A percentile compares a stretch with the other conserved stretches of the same genome.
These are phyloP conservation scores for Exserohilum rostratum DNA, from an alignment of 2,329 filamentous ascomycete species.

Conservation along the genomic window DNA sequence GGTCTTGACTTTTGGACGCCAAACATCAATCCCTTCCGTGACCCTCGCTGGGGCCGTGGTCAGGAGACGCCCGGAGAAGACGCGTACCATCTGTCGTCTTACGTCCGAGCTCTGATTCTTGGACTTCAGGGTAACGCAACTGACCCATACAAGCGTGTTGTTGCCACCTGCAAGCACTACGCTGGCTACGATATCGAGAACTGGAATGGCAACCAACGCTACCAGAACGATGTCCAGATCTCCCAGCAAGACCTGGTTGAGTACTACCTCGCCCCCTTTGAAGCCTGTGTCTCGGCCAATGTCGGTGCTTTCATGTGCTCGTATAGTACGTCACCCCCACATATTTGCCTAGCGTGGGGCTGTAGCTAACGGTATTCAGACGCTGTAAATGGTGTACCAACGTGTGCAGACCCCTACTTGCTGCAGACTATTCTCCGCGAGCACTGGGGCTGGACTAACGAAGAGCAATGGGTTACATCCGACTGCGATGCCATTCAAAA, in stretches of 20 bases:
- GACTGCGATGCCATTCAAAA: constrained; percentile 70
- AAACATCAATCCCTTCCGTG: constrained; percentile 70
- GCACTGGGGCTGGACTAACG: constrained; percentile 67
- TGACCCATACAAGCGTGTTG: constrained; percentile 33
- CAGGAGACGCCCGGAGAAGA: constrained; percentile 65
- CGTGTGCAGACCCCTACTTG: constrained; percentile 68
- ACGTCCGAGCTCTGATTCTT: constrained; percentile 60
- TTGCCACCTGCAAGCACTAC: constrained; percentile 49
- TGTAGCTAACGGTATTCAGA: constrained; percentile 52
- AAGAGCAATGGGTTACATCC: constrained; percentile 67
- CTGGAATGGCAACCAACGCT: constrained; percentile 41
- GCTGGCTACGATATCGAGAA: constrained; percentile 43
- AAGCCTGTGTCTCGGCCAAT: constrained; percentile 56
- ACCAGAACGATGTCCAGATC: constrained; percentile 63
- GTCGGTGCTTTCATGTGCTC: constrained; percentile 62
- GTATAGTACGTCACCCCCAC: constrained; percentile 47
- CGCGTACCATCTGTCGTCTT: constrained; percentile 57
- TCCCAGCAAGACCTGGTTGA: constrained; percentile 68
- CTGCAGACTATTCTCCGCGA: constrained; percentile 68
- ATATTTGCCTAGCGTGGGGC: neutral
- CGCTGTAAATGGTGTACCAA: constrained; percentile 68
- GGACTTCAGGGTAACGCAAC: constrained; percentile 59
- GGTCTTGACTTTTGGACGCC: constrained; percentile 67
- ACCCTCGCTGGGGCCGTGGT: constrained; percentile 64
- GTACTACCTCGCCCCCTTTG: constrained; percentile 71